These are phyloP conservation scores for Vitis hybrid DNA, from an alignment of 177 flowering plant genomes.

Conservation along the genomic window DNA sequence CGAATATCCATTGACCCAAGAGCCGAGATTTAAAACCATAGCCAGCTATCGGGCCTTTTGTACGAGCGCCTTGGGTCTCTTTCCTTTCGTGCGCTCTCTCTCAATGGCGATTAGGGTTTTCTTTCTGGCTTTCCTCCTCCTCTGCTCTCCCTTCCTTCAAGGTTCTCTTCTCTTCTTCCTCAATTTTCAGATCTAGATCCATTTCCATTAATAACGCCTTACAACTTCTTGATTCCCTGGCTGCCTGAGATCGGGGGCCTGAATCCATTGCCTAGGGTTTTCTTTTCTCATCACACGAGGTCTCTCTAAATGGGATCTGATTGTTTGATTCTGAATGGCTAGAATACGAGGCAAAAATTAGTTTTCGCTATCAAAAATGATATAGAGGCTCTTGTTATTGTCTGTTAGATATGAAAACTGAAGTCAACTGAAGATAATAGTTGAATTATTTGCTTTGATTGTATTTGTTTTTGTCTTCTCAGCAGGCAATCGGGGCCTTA, in stretches of 20 bases:
- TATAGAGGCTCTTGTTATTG: too few species aligned
- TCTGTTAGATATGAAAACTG: too few species aligned
- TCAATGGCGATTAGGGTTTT: conserved; percentile 63
- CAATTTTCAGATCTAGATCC: conserved; percentile 32
- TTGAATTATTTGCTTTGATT: too few species aligned
- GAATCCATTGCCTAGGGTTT: too few species aligned
- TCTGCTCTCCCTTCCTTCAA: conserved; percentile 63
- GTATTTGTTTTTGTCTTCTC: too few species aligned
- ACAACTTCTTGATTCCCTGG: background rate
- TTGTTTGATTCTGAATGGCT: background rate
- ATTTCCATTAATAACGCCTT: background rate
- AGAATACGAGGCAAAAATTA: too few species aligned
- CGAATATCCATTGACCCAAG: conserved; percentile 4
- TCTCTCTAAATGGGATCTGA: conserved; percentile 8
- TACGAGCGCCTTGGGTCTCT: conserved; percentile 5
- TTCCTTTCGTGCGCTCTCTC: background rate
- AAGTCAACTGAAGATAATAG: too few species aligned
- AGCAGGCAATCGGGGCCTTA: too few species aligned
- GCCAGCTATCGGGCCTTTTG: background rate
- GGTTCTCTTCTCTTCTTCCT: conserved; percentile 30
- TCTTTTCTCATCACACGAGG: background rate
- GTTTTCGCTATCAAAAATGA: too few species aligned
- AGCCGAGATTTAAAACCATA: background rate
- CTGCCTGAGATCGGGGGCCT: too few species aligned
- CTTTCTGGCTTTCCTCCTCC: conserved; percentile 57